Base-by-base conservation (phyloP, 768 basidiomycete species). In the Collybia sordida region DNA sequence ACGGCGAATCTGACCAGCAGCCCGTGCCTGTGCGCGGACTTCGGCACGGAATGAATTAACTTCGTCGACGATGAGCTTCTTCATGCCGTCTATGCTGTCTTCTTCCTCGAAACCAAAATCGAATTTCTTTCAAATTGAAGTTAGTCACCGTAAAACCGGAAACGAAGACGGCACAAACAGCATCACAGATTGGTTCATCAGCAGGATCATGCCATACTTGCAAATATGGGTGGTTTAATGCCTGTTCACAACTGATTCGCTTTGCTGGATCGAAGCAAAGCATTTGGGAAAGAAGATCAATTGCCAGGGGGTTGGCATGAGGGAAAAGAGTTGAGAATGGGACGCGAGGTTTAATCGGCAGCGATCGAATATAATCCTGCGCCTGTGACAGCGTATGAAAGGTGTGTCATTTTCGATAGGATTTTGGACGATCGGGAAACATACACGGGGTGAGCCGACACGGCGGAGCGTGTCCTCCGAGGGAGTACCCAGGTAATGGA, bases 161-260 rank as follows among this genome's bases (percentile, higher is more conserved):
- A 47, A 21, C 6, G 15, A 36, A 6, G 23, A 19, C 34, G 44
- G 18, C 3, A 69, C 77, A 59, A 58, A 93, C 93, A 42, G 79
- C 67, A 31, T 90, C 84, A 66, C 93, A 97, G 31, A 81, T 59
- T 0, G 95, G 95, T 67, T 97, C 95, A 64, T 98, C 95, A 8
- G 90, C 84, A 17, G 94, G 94, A 66, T 98, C 97, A 64, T 98
- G 95, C 97, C 97, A 99, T 9, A 98, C 97, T 52, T 89, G 83
- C 53, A 92, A 72, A 71, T 98, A 99, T 1, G 95, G 93, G 64
- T 99, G 97, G 46, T 88, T 87, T 44, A 99, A 74, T 1, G 97
- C 97, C 63, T 98, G 86, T 61, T 97, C 93, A 67, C 96, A 98
- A 51, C 90, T 92, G 67, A 98, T 95, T 47, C 96, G 86, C 71